Evolutionary conservation across 306 rosid species (phyloP), one percentile per base, ranked within the genome.

Genomic region (Malus domestica): DNA sequence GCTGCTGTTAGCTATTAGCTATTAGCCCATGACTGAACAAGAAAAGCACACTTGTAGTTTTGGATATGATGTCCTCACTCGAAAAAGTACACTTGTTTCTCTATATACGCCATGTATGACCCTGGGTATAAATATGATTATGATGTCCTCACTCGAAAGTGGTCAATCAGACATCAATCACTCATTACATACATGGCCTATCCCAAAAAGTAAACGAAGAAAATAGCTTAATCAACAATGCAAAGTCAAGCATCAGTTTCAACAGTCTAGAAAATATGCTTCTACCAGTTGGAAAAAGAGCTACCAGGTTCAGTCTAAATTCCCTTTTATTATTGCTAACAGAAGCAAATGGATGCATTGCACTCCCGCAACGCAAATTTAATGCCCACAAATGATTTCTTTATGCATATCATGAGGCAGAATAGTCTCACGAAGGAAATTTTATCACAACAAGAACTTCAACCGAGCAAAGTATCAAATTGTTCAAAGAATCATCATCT

Each of bases 401-500:
- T 13, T 25, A 60, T 3, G 23, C 2, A n/a, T 52, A 22, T 51
- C 45, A 19, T 32, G 58, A 40, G 40, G 71, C 70, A 51, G 10
- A 35, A 38, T 66, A 5, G 70, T 66, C 49, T 38, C 18, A 66
- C 4, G 58, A 63, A 71, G 22, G n/a, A 18, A 30, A 42, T 29
- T 16, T 27, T 22, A 32, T 75, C 44, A 30, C 72, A 52, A 77
- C n/a, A 80, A n/a, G 45, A 30, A 67, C 62, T 79, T 81, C 61
- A 80, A 74, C 72, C 38, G 42, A 69, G 38, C 29, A 54, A 52
- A 72, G 8, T 8, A 73, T 32, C 10, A 18, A 59, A 71, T 45
- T 70, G 79, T 73, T 71, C 38, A 65, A 33, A n/a, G 30, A 45
- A 81, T 19, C 70, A 68, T 73, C 96, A 68, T 73, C 96, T 87